phyloP scores from a whole-genome alignment of 371 early-diverging fungal genomes.

The Mucor mucedo region DNA sequence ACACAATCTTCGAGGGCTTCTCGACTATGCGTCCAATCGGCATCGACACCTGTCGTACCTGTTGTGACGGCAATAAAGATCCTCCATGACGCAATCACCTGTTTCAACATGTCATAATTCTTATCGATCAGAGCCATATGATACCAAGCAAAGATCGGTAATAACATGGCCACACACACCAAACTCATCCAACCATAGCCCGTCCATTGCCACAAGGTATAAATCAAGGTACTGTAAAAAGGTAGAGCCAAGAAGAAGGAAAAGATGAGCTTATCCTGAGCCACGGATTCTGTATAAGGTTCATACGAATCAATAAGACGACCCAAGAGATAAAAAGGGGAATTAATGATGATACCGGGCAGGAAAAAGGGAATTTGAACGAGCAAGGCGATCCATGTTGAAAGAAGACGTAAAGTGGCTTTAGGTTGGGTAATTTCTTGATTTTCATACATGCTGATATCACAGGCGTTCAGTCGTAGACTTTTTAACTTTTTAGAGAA shows the following conservation, averaged over 20 bases:
- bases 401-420: constrained; percentile 41
- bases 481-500: constrained; percentile 42
- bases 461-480: constrained; percentile 46
- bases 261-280: constrained; percentile 58
- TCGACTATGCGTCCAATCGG: constrained; percentile 28
- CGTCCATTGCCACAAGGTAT: constrained; percentile 38
- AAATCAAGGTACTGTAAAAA: constrained; percentile 42
- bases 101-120: constrained; percentile 54
- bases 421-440: constrained; percentile 42
- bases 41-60: constrained; percentile 28
- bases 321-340: constrained; percentile 56
- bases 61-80: constrained; percentile 49
- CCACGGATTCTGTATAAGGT: constrained; percentile 54
- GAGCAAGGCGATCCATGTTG: constrained; percentile 40
- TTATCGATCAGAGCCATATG: constrained; percentile 57
- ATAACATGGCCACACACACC: constrained; percentile 30
- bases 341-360: constrained; percentile 60
- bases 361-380: constrained; percentile 60
- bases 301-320: constrained; percentile 51
- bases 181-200: constrained; percentile 39
- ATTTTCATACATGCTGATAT: constrained; percentile 54
- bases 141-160: constrained; percentile 55
- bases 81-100: constrained; percentile 52
- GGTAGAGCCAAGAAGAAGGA: constrained; percentile 41
- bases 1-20: constrained; percentile 47